Percentiles rank a stretch among this genome's conserved stretches.
Conservation (phyloP, 2,329 filamentous ascomycete species). For the Cordyceps pruinosa region DNA sequence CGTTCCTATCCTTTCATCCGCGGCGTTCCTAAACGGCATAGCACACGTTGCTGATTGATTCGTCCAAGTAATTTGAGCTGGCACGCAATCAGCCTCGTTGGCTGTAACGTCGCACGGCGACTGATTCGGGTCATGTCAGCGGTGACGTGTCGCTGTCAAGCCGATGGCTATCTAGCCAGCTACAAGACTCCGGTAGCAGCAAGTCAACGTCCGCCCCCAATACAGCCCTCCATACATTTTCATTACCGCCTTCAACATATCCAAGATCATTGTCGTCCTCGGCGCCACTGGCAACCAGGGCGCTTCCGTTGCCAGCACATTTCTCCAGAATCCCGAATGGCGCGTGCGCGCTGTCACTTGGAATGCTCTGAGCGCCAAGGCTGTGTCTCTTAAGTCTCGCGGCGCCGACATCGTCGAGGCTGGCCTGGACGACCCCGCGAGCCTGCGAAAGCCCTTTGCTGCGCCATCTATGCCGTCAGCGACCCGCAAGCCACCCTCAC, state of each 20-base stretch:
- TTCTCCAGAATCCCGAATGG: constrained; percentile 30
- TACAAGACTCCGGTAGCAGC: too few relatives aligned
- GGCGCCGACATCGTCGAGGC: constrained; percentile 20
- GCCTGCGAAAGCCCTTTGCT: constrained; percentile 18
- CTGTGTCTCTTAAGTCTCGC: constrained; percentile 14
- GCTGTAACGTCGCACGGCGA: too few relatives aligned
- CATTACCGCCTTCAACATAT: background rate
- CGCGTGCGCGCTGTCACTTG: constrained; percentile 22
- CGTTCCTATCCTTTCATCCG: too few relatives aligned
- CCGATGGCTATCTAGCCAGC: too few relatives aligned
- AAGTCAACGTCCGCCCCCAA: too few relatives aligned
- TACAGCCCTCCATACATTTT: too few relatives aligned
- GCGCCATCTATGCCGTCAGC: constrained; percentile 24
- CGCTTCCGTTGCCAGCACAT: constrained; percentile 28
- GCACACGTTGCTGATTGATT: too few relatives aligned
- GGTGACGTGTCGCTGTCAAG: too few relatives aligned
- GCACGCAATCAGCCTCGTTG: too few relatives aligned
- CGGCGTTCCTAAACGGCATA: too few relatives aligned
- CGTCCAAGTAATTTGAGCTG: too few relatives aligned
- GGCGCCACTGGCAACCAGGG: constrained; percentile 34
- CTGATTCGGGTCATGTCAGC: too few relatives aligned
- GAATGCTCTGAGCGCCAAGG: constrained; percentile 15
- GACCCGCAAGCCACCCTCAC: constrained; percentile 21
- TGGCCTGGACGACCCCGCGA: constrained; percentile 16
- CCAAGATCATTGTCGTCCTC: constrained; percentile 22